These are phyloP conservation scores for Ilex aquifolium DNA, from an alignment of 257 asterid genomes.

Conservation along the genomic window DNA sequence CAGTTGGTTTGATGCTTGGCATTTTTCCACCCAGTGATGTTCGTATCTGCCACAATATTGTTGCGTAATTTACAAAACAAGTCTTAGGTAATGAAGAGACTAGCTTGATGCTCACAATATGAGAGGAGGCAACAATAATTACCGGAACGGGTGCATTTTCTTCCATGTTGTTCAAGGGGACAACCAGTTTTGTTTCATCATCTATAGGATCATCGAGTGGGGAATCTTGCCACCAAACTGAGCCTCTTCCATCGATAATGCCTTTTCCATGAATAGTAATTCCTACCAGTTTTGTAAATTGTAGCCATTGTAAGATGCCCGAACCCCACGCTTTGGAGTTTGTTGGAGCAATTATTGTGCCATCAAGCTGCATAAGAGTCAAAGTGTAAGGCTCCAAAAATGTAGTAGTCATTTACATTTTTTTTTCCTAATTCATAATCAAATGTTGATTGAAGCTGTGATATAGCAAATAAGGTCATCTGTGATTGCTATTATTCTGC, in stretches of 20 bases:
- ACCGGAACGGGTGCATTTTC: conserved; percentile 38
- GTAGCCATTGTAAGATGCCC: conserved; percentile 81
- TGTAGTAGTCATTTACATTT: no score
- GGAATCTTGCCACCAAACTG: conserved; percentile 81
- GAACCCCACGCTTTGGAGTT: conserved; percentile 72
- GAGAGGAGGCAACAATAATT: conserved; percentile 13
- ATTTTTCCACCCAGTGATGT: conserved; percentile 48
- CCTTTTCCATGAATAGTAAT: conserved; percentile 77
- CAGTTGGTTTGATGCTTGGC: conserved; percentile 91
- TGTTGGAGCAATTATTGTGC: conserved; percentile 77
- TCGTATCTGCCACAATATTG: conserved; percentile 30
- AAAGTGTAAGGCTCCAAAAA: background rate
- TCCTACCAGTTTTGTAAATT: conserved; percentile 77
- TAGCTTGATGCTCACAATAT: background rate
- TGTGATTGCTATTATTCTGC: background rate
- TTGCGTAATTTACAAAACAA: background rate
- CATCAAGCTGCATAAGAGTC: conserved; percentile 64
- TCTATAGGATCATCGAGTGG: conserved; percentile 62
- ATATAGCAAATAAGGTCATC: background rate
- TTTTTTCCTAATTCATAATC: no score
- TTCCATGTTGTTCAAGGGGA: conserved; percentile 49
- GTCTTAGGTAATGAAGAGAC: background rate
- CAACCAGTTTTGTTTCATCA: conserved; percentile 61
- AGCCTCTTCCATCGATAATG: conserved; percentile 69
- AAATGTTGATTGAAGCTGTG: background rate